Conservation (phyloP, 169 alveolate species). For the Perkinsus marinus region DNA sequence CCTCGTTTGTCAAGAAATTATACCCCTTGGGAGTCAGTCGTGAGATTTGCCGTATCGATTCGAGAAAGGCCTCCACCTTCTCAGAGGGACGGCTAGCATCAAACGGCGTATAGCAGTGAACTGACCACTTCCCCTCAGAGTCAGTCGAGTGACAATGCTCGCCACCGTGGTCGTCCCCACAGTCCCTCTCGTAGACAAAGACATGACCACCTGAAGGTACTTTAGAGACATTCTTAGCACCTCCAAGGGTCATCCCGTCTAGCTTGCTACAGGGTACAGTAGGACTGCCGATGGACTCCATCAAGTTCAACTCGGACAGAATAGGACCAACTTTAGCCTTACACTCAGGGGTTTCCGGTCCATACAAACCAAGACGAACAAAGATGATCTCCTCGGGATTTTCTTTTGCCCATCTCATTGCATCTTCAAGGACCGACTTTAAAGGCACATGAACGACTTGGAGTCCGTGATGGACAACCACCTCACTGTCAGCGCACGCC, state of each 20-base stretch:
- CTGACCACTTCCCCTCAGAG: not conserved
- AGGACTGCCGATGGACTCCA: not conserved
- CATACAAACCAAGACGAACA: not conserved
- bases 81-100: not conserved
- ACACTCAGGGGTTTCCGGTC: not conserved
- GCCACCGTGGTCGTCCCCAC: not conserved
- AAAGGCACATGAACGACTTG: not conserved
- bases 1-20: not conserved
- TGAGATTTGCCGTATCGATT: not conserved
- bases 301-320: not conserved
- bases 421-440: not conserved
- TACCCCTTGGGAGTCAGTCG: not conserved
- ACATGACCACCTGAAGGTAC: not conserved
- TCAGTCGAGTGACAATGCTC: not conserved
- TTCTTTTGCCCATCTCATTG: not conserved
- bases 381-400: not conserved
- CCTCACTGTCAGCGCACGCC: not conserved
- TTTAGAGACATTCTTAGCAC: not conserved
- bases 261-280: not conserved
- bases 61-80: not conserved
- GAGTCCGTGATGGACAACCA: not conserved
- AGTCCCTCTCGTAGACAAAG: not conserved
- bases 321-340: not conserved
- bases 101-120: not conserved
- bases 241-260: not conserved